Evolutionary conservation across 2,329 filamentous ascomycete species (phyloP), one percentile per base, ranked within the genome.

Genomic region (Blastomyces gilchristii): DNA sequence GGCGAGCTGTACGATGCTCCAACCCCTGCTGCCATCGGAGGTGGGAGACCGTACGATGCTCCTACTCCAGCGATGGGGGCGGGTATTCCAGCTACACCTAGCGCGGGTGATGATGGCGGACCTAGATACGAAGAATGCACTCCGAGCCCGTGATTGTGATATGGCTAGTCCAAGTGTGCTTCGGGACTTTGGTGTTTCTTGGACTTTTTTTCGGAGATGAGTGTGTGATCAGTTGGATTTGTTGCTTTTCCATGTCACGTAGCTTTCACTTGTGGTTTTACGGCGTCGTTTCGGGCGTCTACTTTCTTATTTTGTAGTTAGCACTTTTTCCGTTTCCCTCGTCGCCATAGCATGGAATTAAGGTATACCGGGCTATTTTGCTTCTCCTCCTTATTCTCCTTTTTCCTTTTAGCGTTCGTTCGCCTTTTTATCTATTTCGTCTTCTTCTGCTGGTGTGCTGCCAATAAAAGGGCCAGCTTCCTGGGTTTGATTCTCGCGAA

Each of bases 21-120:
- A 0, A 79, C 76, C 1, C 77, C 77, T 28, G 75, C 76, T 18
- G 56, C 16, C 16, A 58, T 58, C 6, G 70, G 67, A 14, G 66
- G 67, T 12, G 74, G 75, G 71, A 64, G 73, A 50, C 67, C 69
- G 41, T 71, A 75, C 64, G 75, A 81, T 68, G 81, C 81, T 3
- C 81, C 81, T 8, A 82, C 81, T 2, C 80, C 81, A 12, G 76
- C 73, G 2, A 71, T 75, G 69, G 73, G 73, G 0, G 63, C 63
- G 54, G 73, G 72, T 2, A 62, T 68, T 56, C 73, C 74, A 22
- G 73, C 74, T 58, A 77, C 76, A 5, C 76, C 76, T 37, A 75
- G 75, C 7, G 74, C 73, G 41, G 62, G 65, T 6, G 76, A 77
- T 62, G 76, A 78, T 64, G 74, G 71, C 11, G 75, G 74, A n/a